Conservation (phyloP, 225 moss, liverwort and hornwort genomes). For the Physcomitrellopsis africana region DNA sequence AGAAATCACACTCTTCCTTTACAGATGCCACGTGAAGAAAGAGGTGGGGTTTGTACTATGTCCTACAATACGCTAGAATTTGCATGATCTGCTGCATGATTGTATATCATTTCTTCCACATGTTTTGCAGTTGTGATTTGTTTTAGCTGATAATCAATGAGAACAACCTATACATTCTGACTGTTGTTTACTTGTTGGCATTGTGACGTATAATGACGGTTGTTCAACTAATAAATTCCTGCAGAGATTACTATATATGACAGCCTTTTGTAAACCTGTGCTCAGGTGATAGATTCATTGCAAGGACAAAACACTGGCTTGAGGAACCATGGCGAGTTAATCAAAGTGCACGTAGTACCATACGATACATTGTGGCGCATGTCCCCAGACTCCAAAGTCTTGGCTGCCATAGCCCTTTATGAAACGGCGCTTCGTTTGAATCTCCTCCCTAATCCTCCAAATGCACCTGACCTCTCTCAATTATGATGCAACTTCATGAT, state of each 20-base stretch:
- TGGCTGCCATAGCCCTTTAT: conserved; percentile 85
- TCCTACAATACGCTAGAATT: neutral
- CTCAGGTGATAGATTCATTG: conserved; percentile 71
- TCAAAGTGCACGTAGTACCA: conserved; percentile 76
- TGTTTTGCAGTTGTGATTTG: neutral
- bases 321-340: conserved; percentile 81
- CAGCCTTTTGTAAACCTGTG: conserved; percentile 5
- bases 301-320: conserved; percentile 82
- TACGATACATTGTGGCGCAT: conserved; percentile 79
- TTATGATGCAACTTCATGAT: conserved; percentile 7
- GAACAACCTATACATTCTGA: neutral
- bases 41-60: conserved; percentile 47
- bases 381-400: conserved; percentile 79
- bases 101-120: neutral
- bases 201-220: neutral
- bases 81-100: neutral
- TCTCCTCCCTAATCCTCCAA: conserved; percentile 58
- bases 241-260: too few relatives aligned
- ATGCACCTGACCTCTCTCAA: conserved; percentile 47
- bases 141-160: too few relatives aligned
- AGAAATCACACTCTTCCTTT: conserved; percentile 84
- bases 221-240: neutral
- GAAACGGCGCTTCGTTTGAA: conserved; percentile 68
- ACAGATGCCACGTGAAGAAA: conserved; percentile 69
- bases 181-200: neutral